These are phyloP conservation scores for Bonia amplexicaulis DNA, from an alignment of 176 grass and related monocot species.

Conservation along the genomic window DNA sequence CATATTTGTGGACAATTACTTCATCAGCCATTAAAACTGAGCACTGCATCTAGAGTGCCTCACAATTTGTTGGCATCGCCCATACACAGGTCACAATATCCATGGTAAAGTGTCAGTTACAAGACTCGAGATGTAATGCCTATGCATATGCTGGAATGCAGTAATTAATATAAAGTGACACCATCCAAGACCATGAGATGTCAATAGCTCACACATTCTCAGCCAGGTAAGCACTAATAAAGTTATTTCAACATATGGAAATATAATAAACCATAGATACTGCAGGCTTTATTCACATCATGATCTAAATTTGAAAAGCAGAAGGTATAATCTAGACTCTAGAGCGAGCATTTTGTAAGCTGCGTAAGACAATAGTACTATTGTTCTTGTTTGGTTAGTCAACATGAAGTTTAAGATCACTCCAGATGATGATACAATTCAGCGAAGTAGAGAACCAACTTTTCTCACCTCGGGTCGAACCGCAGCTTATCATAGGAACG, in stretches of 20 bases:
- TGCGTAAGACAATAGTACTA: neutral
- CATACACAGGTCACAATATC: neutral
- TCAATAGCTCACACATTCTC: neutral
- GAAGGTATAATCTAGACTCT: neutral
- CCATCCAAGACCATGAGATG: neutral
- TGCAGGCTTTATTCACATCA: neutral
- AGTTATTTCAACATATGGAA: neutral
- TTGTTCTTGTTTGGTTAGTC: neutral
- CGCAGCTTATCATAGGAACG: constrained; percentile 86
- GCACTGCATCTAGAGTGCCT: neutral
- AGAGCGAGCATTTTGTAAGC: neutral
- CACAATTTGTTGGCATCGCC: neutral
- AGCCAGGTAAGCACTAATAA: neutral
- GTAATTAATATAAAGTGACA: constrained; percentile 1
- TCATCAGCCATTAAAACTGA: neutral
- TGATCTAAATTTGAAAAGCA: neutral
- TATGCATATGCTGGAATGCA: neutral
- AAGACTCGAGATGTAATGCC: neutral
- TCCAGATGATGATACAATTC: neutral
- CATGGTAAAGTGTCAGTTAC: neutral
- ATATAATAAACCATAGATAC: neutral
- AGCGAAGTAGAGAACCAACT: constrained; percentile 1
- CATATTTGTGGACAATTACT: neutral
- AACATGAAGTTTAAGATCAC: neutral
- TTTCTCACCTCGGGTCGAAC: constrained; percentile 72